Base-by-base conservation (phyloP, 495 filamentous ascomycete genomes). In the Cercophora samala region DNA sequence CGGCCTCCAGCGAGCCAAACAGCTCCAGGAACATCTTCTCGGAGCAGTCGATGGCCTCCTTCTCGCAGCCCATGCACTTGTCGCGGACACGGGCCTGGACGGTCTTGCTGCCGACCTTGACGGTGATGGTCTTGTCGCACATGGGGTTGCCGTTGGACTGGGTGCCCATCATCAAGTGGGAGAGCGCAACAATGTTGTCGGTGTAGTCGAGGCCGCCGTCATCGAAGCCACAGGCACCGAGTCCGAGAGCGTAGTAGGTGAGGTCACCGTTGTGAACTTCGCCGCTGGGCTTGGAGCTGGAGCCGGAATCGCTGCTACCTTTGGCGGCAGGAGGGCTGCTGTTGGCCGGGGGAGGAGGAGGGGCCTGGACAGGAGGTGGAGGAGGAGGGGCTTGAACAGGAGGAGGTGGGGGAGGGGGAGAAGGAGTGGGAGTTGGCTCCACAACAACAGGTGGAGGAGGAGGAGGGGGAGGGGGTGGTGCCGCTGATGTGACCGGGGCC, bases 41-140 rank as follows among this genome's bases (percentile, higher is more conserved):
- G 54, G 83, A 81, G 55, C 82, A 81, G 62, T 87, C 84, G 46
- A 87, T 81, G 63, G 77, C 73, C 61, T 68, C 68, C 19, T 51
- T 65, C 0, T 56, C 66, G 72, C 91, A 93, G 72, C 89, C 89
- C 74, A 84, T 84, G 82, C 91, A 94, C 79, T 91, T 90, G 83
- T 94, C 91, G 53, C 85, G 86, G 59, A 92, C 85, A 15, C 63
- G 81, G 51, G 85, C 90, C 4, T 68, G 81, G 60, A 73, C 71
- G 19, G 83, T 84, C 75, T 85, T 86, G 76, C 88, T 88, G 32
- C 77, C 74, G 55, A 69, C 72, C 23, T 67, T 77, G 79, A 93
- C 84, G 52, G 83, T 87, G 75, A 91, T 86, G 54, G 76, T 84
- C 78, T 85, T 84, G 75, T 86, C 88, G 77, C 91, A 94, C 78